Conservation (phyloP, 495 filamentous ascomycete genomes). For the Hypomontagnella submonticulosa region DNA sequence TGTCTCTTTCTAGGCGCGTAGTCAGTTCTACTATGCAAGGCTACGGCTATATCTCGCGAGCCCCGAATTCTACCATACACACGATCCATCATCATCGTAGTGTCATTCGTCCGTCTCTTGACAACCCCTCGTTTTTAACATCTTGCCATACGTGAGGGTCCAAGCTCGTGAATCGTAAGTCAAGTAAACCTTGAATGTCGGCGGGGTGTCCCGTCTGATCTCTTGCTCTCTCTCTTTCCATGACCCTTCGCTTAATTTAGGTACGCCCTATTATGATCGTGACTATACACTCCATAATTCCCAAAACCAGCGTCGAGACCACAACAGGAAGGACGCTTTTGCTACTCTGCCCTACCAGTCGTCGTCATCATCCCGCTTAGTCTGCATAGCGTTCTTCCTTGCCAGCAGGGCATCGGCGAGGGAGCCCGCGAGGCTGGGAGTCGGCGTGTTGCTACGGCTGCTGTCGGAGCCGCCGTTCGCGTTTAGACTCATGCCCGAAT, state of each 20-base stretch:
- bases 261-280: neutral
- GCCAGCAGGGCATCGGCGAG: constrained; percentile 84
- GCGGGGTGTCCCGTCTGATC: constrained; percentile 1
- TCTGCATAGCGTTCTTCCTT: constrained; percentile 72
- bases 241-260: neutral
- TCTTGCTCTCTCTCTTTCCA: neutral
- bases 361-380: constrained; percentile 77
- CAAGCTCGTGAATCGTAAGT: constrained; percentile 25
- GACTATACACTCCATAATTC: constrained; percentile 3
- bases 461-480: constrained; percentile 72
- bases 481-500: constrained; percentile 79
- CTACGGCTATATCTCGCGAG: neutral
- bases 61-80: no score
- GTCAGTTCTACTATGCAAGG: constrained; percentile 11
- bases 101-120: neutral
- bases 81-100: neutral
- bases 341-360: constrained; percentile 62
- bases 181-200: neutral
- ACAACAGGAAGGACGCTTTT: constrained; percentile 5
- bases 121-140: neutral
- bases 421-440: constrained; percentile 79
- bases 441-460: constrained; percentile 74
- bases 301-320: constrained; percentile 1
- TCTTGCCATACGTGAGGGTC: constrained; percentile 32
- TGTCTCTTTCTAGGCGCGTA: neutral